phyloP scores from a whole-genome alignment of 192 early-diverging fungal genomes.

The Cladochytrium replicatum region DNA sequence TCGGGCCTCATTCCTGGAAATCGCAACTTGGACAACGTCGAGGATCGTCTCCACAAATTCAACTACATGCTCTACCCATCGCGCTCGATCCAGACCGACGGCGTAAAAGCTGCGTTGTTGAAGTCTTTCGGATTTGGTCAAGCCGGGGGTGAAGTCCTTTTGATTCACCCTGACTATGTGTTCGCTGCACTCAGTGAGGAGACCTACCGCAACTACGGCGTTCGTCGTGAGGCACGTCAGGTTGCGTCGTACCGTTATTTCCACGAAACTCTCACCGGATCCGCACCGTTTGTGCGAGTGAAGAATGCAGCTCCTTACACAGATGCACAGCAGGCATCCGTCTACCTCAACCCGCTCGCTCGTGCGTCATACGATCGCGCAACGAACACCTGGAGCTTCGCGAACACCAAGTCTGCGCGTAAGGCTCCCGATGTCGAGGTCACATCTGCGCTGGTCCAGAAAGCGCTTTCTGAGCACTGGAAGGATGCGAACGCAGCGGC shows the following conservation, averaged over 20 bases:
- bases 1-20: constrained; percentile 86
- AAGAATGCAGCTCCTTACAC: constrained; percentile 82
- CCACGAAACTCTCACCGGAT: constrained; percentile 79
- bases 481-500: constrained; percentile 29
- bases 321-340: constrained; percentile 61
- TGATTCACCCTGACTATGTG: constrained; percentile 82
- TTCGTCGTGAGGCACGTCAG: constrained; percentile 60
- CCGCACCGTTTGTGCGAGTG: constrained; percentile 71
- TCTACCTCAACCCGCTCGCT: constrained; percentile 81
- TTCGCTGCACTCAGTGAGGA: constrained; percentile 59
- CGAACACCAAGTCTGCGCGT: constrained; percentile 13
- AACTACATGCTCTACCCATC: constrained; percentile 76
- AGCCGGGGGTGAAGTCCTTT: constrained; percentile 79
- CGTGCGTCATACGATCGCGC: constrained; percentile 70
- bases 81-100: constrained; percentile 78
- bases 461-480: constrained; percentile 24
- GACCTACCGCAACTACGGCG: constrained; percentile 61
- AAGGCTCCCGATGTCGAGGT: constrained; percentile 33
- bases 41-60: constrained; percentile 60
- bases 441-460: constrained; percentile 34
- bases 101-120: constrained; percentile 80
- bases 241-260: constrained; percentile 77
- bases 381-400: constrained; percentile 60
- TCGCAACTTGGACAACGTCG: constrained; percentile 82
- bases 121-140: constrained; percentile 96